A percentile compares a stretch with the other conserved stretches of the same genome.
Evolutionary conservation across 2,329 filamentous ascomycete genomes (phyloP).

Genomic region (Epichloe brachyelytri): DNA sequence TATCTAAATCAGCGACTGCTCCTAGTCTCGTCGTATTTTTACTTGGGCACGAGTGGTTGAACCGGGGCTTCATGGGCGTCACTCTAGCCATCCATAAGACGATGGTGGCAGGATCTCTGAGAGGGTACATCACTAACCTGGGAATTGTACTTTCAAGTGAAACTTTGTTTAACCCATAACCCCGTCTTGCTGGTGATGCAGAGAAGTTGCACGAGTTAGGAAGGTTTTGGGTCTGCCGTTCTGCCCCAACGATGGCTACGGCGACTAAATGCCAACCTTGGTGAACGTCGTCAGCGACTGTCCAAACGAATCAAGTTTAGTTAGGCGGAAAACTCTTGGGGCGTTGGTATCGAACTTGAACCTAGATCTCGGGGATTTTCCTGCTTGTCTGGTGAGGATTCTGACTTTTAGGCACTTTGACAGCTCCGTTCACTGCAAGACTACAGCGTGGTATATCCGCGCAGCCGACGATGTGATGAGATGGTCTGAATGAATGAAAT

Average conservation of each 20-base stretch:
- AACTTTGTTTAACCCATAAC: background rate
- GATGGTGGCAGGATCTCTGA: background rate
- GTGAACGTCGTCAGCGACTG: background rate
- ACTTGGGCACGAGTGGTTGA: background rate
- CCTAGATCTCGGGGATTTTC: background rate
- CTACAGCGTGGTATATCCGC: background rate
- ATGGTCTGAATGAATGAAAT: conserved; percentile 3
- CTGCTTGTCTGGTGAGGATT: background rate
- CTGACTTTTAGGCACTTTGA: background rate
- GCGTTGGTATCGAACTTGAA: background rate
- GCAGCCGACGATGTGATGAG: background rate
- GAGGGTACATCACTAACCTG: background rate
- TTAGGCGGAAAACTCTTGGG: too few relatives aligned
- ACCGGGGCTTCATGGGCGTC: background rate
- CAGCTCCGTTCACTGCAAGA: background rate
- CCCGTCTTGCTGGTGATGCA: background rate
- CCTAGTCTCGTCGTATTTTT: background rate
- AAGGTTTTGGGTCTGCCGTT: background rate
- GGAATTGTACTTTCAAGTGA: background rate
- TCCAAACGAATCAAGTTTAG: too few relatives aligned
- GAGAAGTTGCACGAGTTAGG: background rate
- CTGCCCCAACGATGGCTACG: background rate
- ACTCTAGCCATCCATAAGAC: background rate
- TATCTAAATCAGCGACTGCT: background rate
- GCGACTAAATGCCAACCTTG: background rate